phyloP scores from a whole-genome alignment of 2,329 filamentous ascomycete genomes.

The Teratosphaeriaceae sp. region DNA sequence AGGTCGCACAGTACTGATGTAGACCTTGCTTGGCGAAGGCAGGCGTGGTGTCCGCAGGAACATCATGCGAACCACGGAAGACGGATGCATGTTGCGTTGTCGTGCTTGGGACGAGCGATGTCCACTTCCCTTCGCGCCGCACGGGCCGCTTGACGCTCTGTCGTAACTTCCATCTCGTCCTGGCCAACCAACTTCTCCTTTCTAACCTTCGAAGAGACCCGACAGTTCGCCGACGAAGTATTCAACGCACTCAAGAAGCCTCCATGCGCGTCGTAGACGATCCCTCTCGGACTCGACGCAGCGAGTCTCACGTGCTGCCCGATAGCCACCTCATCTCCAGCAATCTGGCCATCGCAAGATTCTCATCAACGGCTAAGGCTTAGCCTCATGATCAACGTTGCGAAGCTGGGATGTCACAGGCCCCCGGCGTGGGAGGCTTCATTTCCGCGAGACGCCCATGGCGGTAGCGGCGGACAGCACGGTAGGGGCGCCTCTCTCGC shows the following conservation, averaged over 20 bases:
- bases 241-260: too few relatives aligned
- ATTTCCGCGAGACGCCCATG: background rate
- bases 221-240: too few relatives aligned
- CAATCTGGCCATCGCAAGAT: background rate
- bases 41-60: too few relatives aligned
- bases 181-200: background rate
- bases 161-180: background rate
- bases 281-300: too few relatives aligned
- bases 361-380: slow-evolving; percentile 1
- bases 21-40: too few relatives aligned
- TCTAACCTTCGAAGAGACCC: background rate
- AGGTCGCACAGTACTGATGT: too few relatives aligned
- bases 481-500: too few relatives aligned
- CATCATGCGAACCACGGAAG: too few relatives aligned
- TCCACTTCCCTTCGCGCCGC: background rate
- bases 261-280: too few relatives aligned
- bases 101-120: background rate
- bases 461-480: background rate
- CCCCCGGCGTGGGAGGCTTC: background rate
- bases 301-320: too few relatives aligned
- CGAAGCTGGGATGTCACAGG: background rate
- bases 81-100: background rate
- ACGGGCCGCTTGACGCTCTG: background rate
- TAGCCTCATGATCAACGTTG: background rate
- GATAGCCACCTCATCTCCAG: too few relatives aligned